Base-by-base conservation (phyloP, 495 filamentous ascomycete species). In the Annulohypoxylon bovei region DNA sequence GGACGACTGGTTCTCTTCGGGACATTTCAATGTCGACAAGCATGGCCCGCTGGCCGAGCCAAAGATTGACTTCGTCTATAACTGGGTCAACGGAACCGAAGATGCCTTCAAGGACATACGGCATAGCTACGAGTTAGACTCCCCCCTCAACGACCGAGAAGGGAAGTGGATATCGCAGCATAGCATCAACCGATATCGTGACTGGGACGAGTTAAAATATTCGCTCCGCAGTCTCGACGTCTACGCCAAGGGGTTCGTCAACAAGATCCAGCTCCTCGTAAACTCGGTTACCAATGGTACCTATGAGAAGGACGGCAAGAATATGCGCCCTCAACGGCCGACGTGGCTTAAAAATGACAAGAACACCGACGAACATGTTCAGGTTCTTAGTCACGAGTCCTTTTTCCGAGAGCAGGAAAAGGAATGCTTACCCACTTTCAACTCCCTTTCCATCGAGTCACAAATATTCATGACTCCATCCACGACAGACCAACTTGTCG, bases 71-170 rank as follows among this genome's bases (percentile, higher is more conserved):
- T 82, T 82, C 50, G 76, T 82, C 16, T 82, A 82, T 54, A 80
- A 78, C 27, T 82, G 81, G 81, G 80, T 82, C 18, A 82, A 82
- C 57, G 81, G 81, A 6, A 80, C 80, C 16, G 80, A 82, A 8
- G 52, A 72, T 4, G 76, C 69, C 8, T 78, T 82, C 50, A 65
- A 67, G 11, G 71, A 77, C 16, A 76, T 75, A 33, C 79, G 79
- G 20, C 74, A 72, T 16, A 70, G 66, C 16, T 82, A 79, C 56
- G 81, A 82, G 61, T 25, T 78, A 14, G 72, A 81, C 16, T 81
- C 79, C 0, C 74, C 80, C 3, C 74, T 82, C 3, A 82, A 82
- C 60, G 81, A 82, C 60, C 33, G 53, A 5, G 73, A 79, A 46
- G 81, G 81, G 14, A 71, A 72, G 42, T 82, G 81, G 81, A 72